These are phyloP conservation scores for Sordaria brevicollis DNA, from an alignment of 495 filamentous ascomycete species.

Conservation along the genomic window DNA sequence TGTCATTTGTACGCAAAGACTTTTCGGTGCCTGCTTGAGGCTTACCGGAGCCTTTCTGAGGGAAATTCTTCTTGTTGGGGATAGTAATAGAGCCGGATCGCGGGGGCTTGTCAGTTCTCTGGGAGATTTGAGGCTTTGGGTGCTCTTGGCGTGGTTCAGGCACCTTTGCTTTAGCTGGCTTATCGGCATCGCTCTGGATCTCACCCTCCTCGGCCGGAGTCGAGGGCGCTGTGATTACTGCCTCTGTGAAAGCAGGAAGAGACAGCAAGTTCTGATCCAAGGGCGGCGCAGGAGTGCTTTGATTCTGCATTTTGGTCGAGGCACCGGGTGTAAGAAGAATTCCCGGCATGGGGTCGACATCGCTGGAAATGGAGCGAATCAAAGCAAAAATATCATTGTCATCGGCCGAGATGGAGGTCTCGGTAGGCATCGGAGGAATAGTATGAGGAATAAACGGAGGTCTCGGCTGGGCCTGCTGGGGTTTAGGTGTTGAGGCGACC, in stretches of 20 bases:
- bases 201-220: not conserved
- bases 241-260: not conserved
- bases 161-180: not conserved
- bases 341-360: not conserved
- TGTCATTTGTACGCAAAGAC: not conserved
- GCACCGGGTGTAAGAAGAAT: not conserved
- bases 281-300: not conserved
- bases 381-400: constrained; percentile 15
- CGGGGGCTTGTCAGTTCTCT: not conserved
- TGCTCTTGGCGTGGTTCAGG: not conserved
- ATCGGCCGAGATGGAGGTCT: constrained; percentile 10
- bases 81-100: not conserved
- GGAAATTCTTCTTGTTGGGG: not conserved
- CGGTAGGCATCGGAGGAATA: not conserved
- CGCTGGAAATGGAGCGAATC: constrained; percentile 10
- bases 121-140: not conserved
- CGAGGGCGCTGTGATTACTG: not conserved
- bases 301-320: not conserved
- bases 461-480: not conserved
- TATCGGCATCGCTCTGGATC: not conserved
- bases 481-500: not conserved
- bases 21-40: not conserved
- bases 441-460: constrained; percentile 1
- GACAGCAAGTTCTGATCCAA: not conserved
- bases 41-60: not conserved